These are phyloP conservation scores for Metschnikowia vanudenii DNA, from an alignment of 805 yeast genomes.

Conservation along the genomic window DNA sequence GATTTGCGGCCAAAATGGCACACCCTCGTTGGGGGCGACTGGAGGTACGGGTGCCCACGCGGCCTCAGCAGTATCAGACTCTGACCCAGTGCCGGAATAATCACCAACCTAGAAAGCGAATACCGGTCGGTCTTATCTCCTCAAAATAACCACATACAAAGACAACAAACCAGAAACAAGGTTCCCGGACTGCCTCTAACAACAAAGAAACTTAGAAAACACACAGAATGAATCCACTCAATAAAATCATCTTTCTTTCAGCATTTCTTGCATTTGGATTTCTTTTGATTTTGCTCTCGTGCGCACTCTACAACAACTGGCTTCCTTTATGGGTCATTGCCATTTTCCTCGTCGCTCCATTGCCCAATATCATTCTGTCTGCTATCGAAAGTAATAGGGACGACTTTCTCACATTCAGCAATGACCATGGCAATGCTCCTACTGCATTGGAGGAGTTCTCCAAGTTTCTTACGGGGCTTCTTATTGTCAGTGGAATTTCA, in stretches of 20 bases:
- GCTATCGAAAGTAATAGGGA: slow-evolving; percentile 40
- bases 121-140: too few relatives aligned
- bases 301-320: slow-evolving; percentile 46
- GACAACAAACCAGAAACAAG: neutral
- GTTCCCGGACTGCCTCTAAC: neutral
- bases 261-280: slow-evolving; percentile 48
- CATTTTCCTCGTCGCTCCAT: slow-evolving; percentile 44
- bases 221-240: slow-evolving; percentile 41
- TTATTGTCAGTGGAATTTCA: slow-evolving; percentile 45
- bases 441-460: slow-evolving; percentile 39
- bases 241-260: slow-evolving; percentile 45
- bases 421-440: slow-evolving; percentile 38
- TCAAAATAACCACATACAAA: neutral
- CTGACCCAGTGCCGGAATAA: too few relatives aligned
- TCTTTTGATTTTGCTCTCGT: slow-evolving; percentile 41
- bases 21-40: neutral
- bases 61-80: neutral
- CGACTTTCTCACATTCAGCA: slow-evolving; percentile 44
- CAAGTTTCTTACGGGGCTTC: slow-evolving; percentile 39
- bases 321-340: slow-evolving; percentile 38
- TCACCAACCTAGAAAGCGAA: too few relatives aligned
- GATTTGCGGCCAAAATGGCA: too few relatives aligned
- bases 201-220: neutral
- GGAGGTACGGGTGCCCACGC: neutral
- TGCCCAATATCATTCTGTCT: slow-evolving; percentile 41